A percentile compares a stretch with the other conserved stretches of the same genome.
These are phyloP conservation scores for Pythium guiyangense DNA, from an alignment of 352 stramenopile species.

Conservation along the genomic window DNA sequence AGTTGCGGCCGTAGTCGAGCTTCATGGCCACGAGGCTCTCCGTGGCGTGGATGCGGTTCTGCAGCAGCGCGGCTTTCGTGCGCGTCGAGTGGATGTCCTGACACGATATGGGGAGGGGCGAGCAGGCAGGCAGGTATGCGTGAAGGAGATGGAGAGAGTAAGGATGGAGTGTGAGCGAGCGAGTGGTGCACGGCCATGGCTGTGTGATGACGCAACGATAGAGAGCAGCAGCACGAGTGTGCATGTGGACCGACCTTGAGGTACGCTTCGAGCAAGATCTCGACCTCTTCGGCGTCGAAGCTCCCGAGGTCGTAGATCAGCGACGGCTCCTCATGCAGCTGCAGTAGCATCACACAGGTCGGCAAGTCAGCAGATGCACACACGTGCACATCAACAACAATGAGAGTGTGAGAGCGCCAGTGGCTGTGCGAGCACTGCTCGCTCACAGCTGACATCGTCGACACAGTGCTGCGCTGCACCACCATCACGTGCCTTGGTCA, in stretches of 20 bases:
- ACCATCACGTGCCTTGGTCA: slow-evolving; percentile 57
- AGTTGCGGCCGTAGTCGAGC: no score
- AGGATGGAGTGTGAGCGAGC: background rate
- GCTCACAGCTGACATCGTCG: no score
- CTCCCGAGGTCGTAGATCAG: slow-evolving; percentile 8
- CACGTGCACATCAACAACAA: background rate
- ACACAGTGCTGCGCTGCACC: slow-evolving; percentile 61
- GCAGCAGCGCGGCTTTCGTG: slow-evolving; percentile 58
- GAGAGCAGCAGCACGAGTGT: no score
- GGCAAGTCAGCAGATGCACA: no score
- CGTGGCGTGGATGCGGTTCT: slow-evolving; percentile 66
- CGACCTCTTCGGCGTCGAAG: slow-evolving; percentile 12
- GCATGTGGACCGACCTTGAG: slow-evolving; percentile 2
- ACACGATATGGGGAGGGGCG: no score
- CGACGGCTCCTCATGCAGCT: slow-evolving; percentile 33
- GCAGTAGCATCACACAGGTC: slow-evolving; percentile 6
- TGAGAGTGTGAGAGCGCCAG: no score
- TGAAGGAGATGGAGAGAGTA: no score
- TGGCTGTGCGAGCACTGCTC: no score
- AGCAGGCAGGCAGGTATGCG: no score
- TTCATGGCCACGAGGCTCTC: no score
- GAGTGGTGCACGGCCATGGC: no score
- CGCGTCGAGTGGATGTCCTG: slow-evolving; percentile 64
- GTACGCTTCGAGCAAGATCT: slow-evolving; percentile 19
- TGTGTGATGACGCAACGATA: no score